phyloP scores from a whole-genome alignment of 2,329 filamentous ascomycete genomes.

The Teratosphaeria epicoccoides region DNA sequence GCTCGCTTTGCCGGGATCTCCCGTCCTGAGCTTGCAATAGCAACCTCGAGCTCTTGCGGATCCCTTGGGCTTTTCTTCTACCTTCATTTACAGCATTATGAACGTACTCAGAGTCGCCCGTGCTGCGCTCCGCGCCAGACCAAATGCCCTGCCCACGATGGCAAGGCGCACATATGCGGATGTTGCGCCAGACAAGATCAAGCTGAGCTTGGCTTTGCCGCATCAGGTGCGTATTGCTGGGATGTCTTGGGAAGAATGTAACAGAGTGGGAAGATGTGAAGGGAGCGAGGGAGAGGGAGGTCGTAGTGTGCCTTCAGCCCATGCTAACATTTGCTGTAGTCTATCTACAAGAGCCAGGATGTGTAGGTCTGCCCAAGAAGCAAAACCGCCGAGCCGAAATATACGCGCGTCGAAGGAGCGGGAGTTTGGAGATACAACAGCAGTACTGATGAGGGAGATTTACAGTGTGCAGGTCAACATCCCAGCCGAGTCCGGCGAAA shows the following conservation, averaged over 20 bases:
- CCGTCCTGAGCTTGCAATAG: constrained; percentile 1
- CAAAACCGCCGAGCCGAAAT: constrained; percentile 1
- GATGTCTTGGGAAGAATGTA: constrained; percentile 35
- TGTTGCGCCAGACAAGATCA: constrained; percentile 57
- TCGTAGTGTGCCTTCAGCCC: background rate
- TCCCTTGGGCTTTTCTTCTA: background rate
- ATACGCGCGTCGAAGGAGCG: background rate
- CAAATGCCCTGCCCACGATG: constrained; percentile 65
- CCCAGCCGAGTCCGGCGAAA: constrained; percentile 93
- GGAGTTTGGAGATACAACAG: constrained; percentile 2
- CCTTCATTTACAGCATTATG: constrained; percentile 47
- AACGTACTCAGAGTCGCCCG: constrained; percentile 90
- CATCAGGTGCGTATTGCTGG: constrained; percentile 60
- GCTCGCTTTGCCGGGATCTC: background rate
- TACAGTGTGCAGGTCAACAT: constrained; percentile 93
- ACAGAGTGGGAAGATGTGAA: background rate
- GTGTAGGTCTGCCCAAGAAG: constrained; percentile 44
- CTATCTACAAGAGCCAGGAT: constrained; percentile 60
- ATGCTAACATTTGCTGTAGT: constrained; percentile 31
- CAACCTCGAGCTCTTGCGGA: background rate
- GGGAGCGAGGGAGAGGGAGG: background rate
- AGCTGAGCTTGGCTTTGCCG: constrained; percentile 93
- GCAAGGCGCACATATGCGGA: constrained; percentile 68
- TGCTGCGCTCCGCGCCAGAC: constrained; percentile 73
- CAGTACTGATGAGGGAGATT: constrained; percentile 9